Conservation (phyloP, 257 asterid genomes). For the Prunella vulgaris region DNA sequence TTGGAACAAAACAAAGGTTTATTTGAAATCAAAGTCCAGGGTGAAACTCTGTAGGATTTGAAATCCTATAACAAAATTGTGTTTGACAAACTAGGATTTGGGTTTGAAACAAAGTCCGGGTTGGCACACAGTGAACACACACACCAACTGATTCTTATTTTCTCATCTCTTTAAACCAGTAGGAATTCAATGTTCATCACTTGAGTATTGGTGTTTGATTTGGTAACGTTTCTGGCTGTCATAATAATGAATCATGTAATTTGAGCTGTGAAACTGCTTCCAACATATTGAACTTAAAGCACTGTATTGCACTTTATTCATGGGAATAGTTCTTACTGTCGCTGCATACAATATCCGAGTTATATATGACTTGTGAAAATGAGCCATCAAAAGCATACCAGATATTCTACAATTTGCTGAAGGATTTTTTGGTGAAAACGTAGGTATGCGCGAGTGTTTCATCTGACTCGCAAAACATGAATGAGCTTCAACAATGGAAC, state of each 20-base stretch:
- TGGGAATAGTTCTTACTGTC: neutral
- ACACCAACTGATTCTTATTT: neutral
- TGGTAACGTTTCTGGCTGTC: neutral
- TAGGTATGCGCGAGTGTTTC: conserved; percentile 84
- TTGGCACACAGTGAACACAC: no score
- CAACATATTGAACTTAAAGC: neutral
- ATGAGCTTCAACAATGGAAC: conserved; percentile 72
- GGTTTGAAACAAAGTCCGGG: no score
- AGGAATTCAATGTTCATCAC: neutral
- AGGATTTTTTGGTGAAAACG: neutral
- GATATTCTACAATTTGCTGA: neutral
- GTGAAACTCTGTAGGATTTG: no score
- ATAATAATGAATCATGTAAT: neutral
- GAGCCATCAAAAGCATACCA: neutral
- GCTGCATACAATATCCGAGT: neutral
- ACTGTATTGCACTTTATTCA: neutral
- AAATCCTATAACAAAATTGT: no score
- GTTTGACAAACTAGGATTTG: no score
- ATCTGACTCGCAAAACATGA: conserved; percentile 69
- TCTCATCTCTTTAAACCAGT: neutral
- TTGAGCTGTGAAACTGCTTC: neutral
- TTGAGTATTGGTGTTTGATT: neutral
- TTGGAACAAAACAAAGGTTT: no score
- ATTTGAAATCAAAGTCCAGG: no score
- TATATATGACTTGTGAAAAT: neutral